Conservation (phyloP, 495 filamentous ascomycete species). For the Trichoderma reesei region DNA sequence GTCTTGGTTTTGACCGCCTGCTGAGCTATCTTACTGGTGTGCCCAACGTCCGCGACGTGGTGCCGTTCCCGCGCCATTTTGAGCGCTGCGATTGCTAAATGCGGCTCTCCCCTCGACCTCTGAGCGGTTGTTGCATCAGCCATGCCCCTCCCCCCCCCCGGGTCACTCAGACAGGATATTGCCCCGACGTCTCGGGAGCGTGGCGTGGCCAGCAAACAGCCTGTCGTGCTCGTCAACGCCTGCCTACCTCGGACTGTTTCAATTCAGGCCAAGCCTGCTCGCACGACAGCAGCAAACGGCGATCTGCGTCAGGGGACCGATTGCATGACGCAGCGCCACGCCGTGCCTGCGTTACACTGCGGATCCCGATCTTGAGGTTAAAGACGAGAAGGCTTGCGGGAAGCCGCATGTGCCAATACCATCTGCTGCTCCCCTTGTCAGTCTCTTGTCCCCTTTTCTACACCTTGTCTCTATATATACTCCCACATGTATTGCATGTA, state of each 20-base stretch:
- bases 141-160: background rate
- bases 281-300: constrained; percentile 6
- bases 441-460: background rate
- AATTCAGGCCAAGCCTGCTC: constrained; percentile 6
- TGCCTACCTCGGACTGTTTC: constrained; percentile 26
- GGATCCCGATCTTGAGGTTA: constrained; percentile 1
- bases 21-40: constrained; percentile 78
- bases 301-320: constrained; percentile 8
- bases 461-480: background rate
- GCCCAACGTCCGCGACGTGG: constrained; percentile 74
- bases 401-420: background rate
- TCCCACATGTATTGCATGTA: too few relatives aligned
- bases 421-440: too few relatives aligned
- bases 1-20: constrained; percentile 85
- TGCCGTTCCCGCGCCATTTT: constrained; percentile 82
- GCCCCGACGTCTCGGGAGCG: constrained; percentile 9
- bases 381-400: constrained; percentile 4
- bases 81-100: constrained; percentile 83
- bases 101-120: background rate
- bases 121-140: background rate
- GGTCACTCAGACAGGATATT: constrained; percentile 1
- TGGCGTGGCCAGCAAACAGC: constrained; percentile 7
- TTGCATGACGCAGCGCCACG: constrained; percentile 8
- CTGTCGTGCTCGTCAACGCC: constrained; percentile 31
- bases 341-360: background rate